Conservation (phyloP, 176 grass and related monocot species). For the Rhynchospora tenuis region DNA sequence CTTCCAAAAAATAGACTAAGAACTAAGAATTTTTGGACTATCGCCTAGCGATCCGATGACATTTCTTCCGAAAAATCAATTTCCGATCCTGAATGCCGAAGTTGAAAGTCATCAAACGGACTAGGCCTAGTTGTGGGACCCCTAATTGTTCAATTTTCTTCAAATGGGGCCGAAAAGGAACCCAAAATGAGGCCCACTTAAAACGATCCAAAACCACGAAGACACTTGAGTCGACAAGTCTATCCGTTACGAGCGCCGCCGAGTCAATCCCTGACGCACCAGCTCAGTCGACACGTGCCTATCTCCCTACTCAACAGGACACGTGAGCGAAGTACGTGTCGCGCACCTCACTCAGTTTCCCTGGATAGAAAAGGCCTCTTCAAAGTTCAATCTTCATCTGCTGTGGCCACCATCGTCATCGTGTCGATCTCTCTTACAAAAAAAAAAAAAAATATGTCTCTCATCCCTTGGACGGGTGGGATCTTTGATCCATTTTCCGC, state of each 20-base stretch:
- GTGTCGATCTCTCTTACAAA: no score
- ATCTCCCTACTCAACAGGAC: background rate
- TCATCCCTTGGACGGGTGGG: conserved; percentile 33
- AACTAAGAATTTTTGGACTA: no score
- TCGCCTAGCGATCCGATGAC: no score
- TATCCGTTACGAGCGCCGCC: background rate
- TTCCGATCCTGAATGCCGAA: no score
- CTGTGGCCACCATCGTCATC: no score
- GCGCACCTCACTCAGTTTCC: background rate
- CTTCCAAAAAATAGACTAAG: no score
- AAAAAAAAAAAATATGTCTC: no score
- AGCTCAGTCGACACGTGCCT: conserved; percentile 2
- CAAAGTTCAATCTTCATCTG: no score
- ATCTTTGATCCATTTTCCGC: conserved; percentile 32
- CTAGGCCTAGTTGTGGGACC: no score
- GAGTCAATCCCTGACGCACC: background rate
- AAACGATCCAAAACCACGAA: background rate
- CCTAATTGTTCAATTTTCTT: background rate
- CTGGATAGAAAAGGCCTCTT: background rate
- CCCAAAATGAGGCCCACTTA: background rate
- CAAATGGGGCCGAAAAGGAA: background rate
- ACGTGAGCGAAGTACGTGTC: background rate
- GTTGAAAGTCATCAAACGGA: no score
- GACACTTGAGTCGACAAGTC: background rate
- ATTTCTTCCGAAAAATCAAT: no score